Evolutionary conservation across 345 rosid species (phyloP), one percentile per base, ranked within the genome.

Genomic region (Viola odorata): DNA sequence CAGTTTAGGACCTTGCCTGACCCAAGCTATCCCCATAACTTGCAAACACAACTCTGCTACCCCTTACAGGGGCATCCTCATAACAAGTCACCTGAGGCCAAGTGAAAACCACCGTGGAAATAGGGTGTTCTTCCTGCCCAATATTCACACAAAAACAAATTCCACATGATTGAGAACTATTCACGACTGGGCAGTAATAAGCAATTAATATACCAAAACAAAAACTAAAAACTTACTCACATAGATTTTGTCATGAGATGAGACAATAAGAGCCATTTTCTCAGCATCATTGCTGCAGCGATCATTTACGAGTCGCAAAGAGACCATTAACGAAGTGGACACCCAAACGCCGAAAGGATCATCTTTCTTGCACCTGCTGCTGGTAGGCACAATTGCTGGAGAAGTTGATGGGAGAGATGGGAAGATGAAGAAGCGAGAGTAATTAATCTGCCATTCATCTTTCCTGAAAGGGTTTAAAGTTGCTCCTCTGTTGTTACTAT

Each of bases 11-110:
- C 49, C 52, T 48, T 62, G 58, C 63, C 73, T 62, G 67, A 52
- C 67, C 67, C 40, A 12, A 40, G 41, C 62, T 36, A 41, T 69
- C 53, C 38, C 63, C 36, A 40, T 69, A 69, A 62, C 67, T 69
- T 10, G 58, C 62, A 50, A 69, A 69, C 8, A 69, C 57, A 56
- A 56, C 67, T 62, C 67, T 69, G 63, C 73, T 69, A 50, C 67
- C 73, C 49, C 73, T 55, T 41, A 40, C 45, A 48, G 62, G 61
- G 57, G 48, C 37, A 12, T 40, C 48, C 0, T 62, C 58, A 38
- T 8, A 6, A 37, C 67, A 69, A 7, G 62, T 36, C 32, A 62
- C 51, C n/a, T 56, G 67, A 55, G 63, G 73, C 67, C 63, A 69
- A 50, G 58, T 55, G 67, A 69, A 69, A 50, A 47, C 42, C 58